A percentile compares a stretch with the other conserved stretches of the same genome.
These are phyloP conservation scores for Dothidotthia symphoricarpi DNA, from an alignment of 2,329 filamentous ascomycete species.

Conservation along the genomic window DNA sequence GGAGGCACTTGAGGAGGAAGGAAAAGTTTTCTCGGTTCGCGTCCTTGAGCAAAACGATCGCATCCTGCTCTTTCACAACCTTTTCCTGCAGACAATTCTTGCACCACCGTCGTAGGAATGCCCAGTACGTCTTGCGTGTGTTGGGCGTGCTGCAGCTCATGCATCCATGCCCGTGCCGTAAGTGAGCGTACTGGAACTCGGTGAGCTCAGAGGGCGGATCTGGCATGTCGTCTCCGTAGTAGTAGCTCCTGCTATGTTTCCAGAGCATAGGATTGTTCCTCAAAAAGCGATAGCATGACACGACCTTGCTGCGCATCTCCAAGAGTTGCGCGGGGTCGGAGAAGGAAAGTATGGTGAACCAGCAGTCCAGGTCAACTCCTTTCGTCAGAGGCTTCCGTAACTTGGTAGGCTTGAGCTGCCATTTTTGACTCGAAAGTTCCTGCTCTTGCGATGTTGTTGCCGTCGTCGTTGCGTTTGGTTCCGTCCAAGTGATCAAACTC, in stretches of 20 bases:
- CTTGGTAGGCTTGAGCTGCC: constrained; percentile 28
- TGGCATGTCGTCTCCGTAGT: constrained; percentile 35
- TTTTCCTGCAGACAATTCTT: constrained; percentile 39
- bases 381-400: constrained; percentile 28
- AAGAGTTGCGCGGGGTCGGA: constrained; percentile 37
- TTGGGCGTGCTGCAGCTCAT: constrained; percentile 38
- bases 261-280: constrained; percentile 39
- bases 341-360: constrained; percentile 39
- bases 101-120: constrained; percentile 45
- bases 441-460: constrained; percentile 9
- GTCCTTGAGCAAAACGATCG: constrained; percentile 25
- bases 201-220: constrained; percentile 38
- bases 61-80: constrained; percentile 34
- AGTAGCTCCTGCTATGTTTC: constrained; percentile 38
- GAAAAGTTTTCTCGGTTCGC: constrained; percentile 28
- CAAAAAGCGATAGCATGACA: constrained; percentile 37
- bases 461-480: constrained; percentile 8
- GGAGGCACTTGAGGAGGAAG: constrained; percentile 31
- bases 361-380: constrained; percentile 34
- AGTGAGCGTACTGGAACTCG: constrained; percentile 43
- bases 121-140: constrained; percentile 46
- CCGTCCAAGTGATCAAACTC: constrained; percentile 1
- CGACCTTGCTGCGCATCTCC: constrained; percentile 37
- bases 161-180: constrained; percentile 42
- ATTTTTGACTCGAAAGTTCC: constrained; percentile 18